These are phyloP conservation scores for Psophocarpus tetragonolobus DNA, from an alignment of 306 rosid genomes.

Conservation along the genomic window DNA sequence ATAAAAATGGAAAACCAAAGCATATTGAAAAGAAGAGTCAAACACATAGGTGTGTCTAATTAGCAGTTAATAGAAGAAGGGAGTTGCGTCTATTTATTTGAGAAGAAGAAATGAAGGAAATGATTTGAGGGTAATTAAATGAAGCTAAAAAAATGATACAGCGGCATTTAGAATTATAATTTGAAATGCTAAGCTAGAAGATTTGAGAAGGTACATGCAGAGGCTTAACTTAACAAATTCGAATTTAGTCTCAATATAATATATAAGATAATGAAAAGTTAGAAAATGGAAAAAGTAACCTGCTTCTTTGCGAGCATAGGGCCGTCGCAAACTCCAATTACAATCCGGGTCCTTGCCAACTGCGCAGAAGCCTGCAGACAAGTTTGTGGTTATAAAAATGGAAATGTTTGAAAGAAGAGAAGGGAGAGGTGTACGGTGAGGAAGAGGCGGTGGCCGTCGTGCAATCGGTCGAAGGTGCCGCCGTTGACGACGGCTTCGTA, in stretches of 20 bases:
- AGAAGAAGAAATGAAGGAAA: background rate
- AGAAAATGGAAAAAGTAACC: constrained; percentile 38
- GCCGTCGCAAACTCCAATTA: constrained; percentile 83
- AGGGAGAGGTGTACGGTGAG: constrained; percentile 57
- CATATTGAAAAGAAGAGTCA: too few relatives aligned
- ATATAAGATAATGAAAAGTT: background rate
- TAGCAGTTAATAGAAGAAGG: background rate
- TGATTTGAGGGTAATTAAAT: too few relatives aligned
- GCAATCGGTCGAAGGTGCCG: constrained; percentile 91
- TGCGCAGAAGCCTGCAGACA: constrained; percentile 69
- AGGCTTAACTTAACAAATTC: too few relatives aligned
- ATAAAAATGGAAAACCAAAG: too few relatives aligned
- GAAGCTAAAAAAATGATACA: too few relatives aligned
- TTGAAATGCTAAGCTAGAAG: too few relatives aligned
- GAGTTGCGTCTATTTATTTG: background rate
- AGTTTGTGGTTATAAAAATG: background rate
- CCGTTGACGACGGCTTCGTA: constrained; percentile 82
- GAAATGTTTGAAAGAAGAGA: background rate
- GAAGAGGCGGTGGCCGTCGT: constrained; percentile 89
- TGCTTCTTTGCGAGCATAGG: constrained; percentile 81
- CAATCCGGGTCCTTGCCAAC: constrained; percentile 65
- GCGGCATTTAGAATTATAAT: too few relatives aligned
- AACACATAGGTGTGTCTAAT: background rate
- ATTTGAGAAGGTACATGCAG: too few relatives aligned
- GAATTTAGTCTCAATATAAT: too few relatives aligned